A percentile compares a stretch with the other conserved stretches of the same genome.
These are phyloP conservation scores for Aspergillus latus DNA, from an alignment of 2,329 filamentous ascomycete genomes.

Conservation along the genomic window DNA sequence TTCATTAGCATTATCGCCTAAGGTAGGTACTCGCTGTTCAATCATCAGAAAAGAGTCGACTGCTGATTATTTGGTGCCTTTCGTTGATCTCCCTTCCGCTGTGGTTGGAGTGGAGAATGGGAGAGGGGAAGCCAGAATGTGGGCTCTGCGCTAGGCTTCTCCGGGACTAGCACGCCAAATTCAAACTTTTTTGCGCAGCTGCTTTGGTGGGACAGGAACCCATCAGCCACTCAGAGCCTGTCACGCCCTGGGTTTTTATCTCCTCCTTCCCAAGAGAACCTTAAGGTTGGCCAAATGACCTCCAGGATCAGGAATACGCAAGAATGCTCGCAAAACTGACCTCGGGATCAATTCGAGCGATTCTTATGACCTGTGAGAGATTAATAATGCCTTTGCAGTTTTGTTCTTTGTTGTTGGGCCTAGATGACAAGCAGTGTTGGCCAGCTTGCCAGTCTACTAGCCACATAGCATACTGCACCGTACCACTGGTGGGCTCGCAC, in stretches of 20 bases:
- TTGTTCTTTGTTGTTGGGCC: no score
- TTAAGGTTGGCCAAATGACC: neutral
- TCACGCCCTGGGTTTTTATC: neutral
- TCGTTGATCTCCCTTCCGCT: neutral
- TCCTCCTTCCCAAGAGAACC: conserved; percentile 4
- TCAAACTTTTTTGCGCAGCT: conserved; percentile 10
- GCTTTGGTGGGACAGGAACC: neutral
- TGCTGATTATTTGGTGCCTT: neutral
- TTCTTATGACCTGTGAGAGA: neutral
- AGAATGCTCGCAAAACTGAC: neutral
- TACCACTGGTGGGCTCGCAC: neutral
- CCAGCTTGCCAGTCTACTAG: neutral
- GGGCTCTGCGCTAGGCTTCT: conserved; percentile 1
- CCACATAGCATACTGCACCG: neutral
- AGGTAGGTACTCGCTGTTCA: neutral
- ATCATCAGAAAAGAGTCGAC: neutral
- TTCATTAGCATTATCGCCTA: conserved; percentile 1
- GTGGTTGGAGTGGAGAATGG: conserved; percentile 8
- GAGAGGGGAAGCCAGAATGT: conserved; percentile 5
- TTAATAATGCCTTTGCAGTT: no score
- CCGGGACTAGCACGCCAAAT: neutral
- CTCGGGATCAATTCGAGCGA: neutral
- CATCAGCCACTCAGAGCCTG: conserved; percentile 1
- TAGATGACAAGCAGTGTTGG: neutral
- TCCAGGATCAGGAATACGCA: neutral